Evolutionary conservation across 1,284 basidiomycete genomes (phyloP).

Genomic region (Termitomyces sp.): DNA sequence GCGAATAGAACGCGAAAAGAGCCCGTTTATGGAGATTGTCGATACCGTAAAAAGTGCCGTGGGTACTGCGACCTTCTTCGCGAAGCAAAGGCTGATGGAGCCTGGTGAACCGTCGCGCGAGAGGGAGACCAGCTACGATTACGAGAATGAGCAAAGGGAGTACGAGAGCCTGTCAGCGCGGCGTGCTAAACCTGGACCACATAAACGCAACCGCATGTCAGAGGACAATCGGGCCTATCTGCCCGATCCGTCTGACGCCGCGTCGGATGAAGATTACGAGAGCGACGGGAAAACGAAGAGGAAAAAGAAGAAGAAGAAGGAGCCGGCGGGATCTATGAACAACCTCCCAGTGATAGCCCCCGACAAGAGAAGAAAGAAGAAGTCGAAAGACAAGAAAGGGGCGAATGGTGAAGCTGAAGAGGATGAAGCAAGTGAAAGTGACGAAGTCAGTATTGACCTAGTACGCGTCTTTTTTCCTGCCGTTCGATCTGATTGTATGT

Average conservation of each 20-base stretch:
- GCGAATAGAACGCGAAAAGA: constrained; percentile 47
- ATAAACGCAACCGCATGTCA: constrained; percentile 59
- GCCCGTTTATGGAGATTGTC: constrained; percentile 54
- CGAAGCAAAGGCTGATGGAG: constrained; percentile 54
- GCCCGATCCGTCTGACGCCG: constrained; percentile 56
- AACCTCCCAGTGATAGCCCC: constrained; percentile 60
- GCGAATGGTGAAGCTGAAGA: constrained; percentile 26
- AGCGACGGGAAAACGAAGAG: constrained; percentile 51
- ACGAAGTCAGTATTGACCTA: constrained; percentile 38
- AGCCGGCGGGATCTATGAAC: constrained; percentile 53
- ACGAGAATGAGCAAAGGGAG: constrained; percentile 67
- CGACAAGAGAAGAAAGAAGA: constrained; percentile 51
- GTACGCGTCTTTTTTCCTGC: constrained; percentile 23
- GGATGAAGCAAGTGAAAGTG: constrained; percentile 40
- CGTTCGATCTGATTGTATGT: constrained; percentile 10
- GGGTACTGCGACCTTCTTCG: constrained; percentile 51
- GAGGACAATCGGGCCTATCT: constrained; percentile 75
- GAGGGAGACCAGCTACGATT: constrained; percentile 66
- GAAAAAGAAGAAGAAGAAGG: constrained; percentile 52
- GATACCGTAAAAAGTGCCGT: constrained; percentile 49
- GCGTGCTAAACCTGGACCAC: constrained; percentile 30
- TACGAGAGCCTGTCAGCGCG: constrained; percentile 39
- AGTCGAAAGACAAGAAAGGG: constrained; percentile 30
- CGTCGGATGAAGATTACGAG: constrained; percentile 56
- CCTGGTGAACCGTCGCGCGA: constrained; percentile 31